Conservation (phyloP, 148 eudicot genomes). For the Vaccinium darrowii region DNA sequence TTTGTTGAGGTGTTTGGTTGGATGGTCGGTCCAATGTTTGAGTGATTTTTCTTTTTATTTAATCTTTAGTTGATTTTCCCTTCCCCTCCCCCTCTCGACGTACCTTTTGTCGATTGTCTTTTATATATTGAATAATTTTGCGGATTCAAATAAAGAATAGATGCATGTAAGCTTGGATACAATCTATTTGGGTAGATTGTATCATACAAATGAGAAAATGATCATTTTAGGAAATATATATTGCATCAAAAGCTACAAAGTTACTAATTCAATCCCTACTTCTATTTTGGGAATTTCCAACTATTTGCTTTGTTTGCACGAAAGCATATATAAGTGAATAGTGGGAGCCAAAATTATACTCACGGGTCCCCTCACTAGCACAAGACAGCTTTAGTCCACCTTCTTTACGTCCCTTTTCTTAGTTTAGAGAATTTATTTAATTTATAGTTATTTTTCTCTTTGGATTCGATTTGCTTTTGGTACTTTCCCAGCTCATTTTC, state of each 20-base stretch:
- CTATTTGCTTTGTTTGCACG: background rate
- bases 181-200: no score
- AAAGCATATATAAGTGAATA: background rate
- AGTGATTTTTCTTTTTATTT: no score
- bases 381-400: slow-evolving; percentile 9
- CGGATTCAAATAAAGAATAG: no score
- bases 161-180: no score
- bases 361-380: background rate
- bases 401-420: background rate
- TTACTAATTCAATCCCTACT: background rate
- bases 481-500: slow-evolving; percentile 5
- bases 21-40: no score
- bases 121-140: no score
- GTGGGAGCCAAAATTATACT: background rate
- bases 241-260: background rate
- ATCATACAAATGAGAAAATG: background rate
- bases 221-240: no score
- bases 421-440: background rate
- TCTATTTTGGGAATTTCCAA: background rate
- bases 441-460: background rate
- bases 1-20: no score
- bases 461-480: background rate
- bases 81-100: no score
- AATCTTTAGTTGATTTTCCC: no score
- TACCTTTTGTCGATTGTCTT: no score